Evolutionary conservation across 202 grass and related monocot species (phyloP).

Genomic region (Alloteropsis angusta): DNA sequence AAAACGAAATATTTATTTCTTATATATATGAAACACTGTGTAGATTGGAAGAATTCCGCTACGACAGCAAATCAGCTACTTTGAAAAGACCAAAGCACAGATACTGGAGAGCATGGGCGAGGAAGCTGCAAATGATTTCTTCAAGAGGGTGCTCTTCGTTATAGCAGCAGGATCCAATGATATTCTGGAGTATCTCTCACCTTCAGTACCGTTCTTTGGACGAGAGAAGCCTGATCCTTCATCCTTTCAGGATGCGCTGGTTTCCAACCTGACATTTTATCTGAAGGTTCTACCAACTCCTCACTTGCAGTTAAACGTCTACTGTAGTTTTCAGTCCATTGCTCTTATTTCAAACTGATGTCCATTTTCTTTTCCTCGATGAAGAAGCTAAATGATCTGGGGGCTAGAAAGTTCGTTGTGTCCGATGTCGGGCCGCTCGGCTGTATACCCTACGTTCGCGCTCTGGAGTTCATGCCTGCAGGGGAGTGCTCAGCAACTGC

Average conservation of each 20-base stretch:
- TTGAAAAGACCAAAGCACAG: slow-evolving; percentile 51
- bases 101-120: slow-evolving; percentile 35
- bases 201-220: slow-evolving; percentile 62
- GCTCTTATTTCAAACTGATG: not conserved
- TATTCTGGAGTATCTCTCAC: slow-evolving; percentile 71
- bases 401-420: slow-evolving; percentile 60
- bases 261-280: slow-evolving; percentile 65
- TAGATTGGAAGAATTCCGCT: slow-evolving; percentile 76
- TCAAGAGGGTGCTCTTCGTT: slow-evolving; percentile 51
- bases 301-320: not conserved
- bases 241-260: slow-evolving; percentile 51
- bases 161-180: slow-evolving; percentile 64
- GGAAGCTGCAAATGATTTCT: slow-evolving; percentile 42
- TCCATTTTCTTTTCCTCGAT: not conserved
- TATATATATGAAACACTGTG: not conserved
- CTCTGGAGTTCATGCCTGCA: slow-evolving; percentile 40
- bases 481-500: slow-evolving; percentile 41
- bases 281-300: slow-evolving; percentile 46
- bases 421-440: slow-evolving; percentile 75
- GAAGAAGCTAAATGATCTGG: slow-evolving; percentile 58
- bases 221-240: slow-evolving; percentile 39
- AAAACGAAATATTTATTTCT: not conserved
- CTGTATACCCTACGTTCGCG: slow-evolving; percentile 68
- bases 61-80: slow-evolving; percentile 60
- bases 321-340: not conserved